Evolutionary conservation across 495 filamentous ascomycete species (phyloP).

Genomic region (Hypoxylon crocopeplum): DNA sequence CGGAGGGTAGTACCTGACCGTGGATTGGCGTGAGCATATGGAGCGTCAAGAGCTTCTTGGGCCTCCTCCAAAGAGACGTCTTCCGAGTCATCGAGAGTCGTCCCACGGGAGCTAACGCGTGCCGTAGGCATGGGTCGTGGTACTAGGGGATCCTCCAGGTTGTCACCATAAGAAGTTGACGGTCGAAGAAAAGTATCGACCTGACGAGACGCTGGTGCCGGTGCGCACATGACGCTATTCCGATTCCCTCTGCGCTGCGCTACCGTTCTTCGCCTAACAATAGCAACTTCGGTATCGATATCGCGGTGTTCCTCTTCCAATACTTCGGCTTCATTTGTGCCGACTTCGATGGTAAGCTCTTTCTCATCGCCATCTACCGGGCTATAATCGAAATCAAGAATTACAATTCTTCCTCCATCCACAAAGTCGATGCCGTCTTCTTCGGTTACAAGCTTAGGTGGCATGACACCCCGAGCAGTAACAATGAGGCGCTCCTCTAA

Average conservation of each 20-base stretch:
- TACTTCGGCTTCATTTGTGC: conserved; percentile 69
- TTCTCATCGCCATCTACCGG: conserved; percentile 58
- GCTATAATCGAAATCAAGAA: conserved; percentile 77
- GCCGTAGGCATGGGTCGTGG: conserved; percentile 49
- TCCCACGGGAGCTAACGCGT: conserved; percentile 8
- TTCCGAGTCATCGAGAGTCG: conserved; percentile 24
- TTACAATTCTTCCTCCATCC: conserved; percentile 79
- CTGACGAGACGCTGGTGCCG: conserved; percentile 45
- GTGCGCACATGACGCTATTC: conserved; percentile 44
- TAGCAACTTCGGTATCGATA: conserved; percentile 80
- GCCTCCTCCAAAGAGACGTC: conserved; percentile 54
- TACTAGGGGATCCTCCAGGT: conserved; percentile 50
- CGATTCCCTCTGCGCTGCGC: conserved; percentile 58
- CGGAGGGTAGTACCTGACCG: conserved; percentile 77
- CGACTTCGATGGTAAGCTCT: conserved; percentile 76
- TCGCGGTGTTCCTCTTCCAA: conserved; percentile 78
- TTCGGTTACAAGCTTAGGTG: conserved; percentile 63
- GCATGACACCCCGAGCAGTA: conserved; percentile 77
- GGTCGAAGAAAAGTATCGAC: conserved; percentile 54
- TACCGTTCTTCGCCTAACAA: conserved; percentile 77
- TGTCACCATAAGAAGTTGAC: conserved; percentile 45
- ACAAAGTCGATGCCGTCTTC: conserved; percentile 77
- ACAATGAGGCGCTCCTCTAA: conserved; percentile 70
- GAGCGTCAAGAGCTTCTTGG: conserved; percentile 66
- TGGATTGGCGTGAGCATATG: conserved; percentile 80